Conservation (phyloP, 805 yeast genomes). For the Candida maesae region DNA sequence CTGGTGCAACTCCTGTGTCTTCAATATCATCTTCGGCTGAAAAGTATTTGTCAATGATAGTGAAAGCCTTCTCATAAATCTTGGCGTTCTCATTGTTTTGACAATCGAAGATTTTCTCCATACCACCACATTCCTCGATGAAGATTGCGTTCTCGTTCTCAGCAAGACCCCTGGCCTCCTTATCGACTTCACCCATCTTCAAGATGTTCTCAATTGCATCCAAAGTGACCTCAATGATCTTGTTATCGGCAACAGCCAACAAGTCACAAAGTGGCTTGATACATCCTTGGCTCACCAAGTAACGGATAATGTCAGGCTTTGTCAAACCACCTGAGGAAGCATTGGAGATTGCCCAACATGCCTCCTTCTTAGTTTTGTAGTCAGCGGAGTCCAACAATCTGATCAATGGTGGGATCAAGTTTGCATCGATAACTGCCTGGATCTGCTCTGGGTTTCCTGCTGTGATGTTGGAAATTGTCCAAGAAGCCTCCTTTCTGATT, state of each 20-base stretch:
- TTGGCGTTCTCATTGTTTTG: conserved; percentile 90
- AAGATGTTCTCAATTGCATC: conserved; percentile 94
- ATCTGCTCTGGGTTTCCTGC: conserved; percentile 96
- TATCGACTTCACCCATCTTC: conserved; percentile 91
- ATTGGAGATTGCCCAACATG: conserved; percentile 98
- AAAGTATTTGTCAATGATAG: conserved; percentile 88
- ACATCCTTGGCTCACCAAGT: conserved; percentile 91
- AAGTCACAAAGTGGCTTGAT: conserved; percentile 96
- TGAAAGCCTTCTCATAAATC: conserved; percentile 87
- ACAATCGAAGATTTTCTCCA: conserved; percentile 91
- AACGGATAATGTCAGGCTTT: conserved; percentile 90
- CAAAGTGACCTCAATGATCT: conserved; percentile 89
- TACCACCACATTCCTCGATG: conserved; percentile 98
- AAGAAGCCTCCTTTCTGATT: conserved; percentile 95
- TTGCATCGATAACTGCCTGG: conserved; percentile 94
- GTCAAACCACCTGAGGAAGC: conserved; percentile 94
- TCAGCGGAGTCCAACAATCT: conserved; percentile 79
- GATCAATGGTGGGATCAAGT: conserved; percentile 87
- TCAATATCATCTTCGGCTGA: conserved; percentile 71
- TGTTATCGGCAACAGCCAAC: conserved; percentile 80
- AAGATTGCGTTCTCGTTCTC: conserved; percentile 85
- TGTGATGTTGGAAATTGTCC: conserved; percentile 97
- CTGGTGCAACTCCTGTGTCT: conserved; percentile 77
- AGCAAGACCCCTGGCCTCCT: conserved; percentile 63
- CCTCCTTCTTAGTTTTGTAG: conserved; percentile 95